Conservation (phyloP, 169 alveolate genomes). For the Eimeria necatrix region DNA sequence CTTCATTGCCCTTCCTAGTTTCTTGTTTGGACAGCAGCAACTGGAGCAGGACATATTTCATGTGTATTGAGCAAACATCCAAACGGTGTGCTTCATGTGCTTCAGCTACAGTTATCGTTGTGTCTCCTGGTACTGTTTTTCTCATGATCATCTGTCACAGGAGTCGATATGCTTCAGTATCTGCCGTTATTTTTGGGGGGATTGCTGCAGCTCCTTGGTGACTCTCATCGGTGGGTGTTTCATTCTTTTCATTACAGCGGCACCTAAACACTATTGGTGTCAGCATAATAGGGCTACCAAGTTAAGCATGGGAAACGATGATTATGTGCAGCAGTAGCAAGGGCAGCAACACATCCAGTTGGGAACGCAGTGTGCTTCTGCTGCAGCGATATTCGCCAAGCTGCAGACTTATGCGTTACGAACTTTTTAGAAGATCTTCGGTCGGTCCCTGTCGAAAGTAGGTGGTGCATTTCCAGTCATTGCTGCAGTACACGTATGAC, state of each 20-base stretch:
- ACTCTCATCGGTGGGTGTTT: slow-evolving; percentile 59
- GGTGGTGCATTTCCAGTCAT: slow-evolving; percentile 11
- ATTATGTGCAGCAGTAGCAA: background rate
- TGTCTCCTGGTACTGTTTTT: slow-evolving; percentile 13
- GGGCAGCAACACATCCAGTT: background rate
- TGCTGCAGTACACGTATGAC: slow-evolving; percentile 2
- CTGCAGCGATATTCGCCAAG: slow-evolving; percentile 82
- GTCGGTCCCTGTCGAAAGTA: slow-evolving; percentile 41
- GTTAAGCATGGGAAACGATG: background rate
- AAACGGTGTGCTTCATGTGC: no score
- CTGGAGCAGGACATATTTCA: background rate
- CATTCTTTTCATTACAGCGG: background rate
- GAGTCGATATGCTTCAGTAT: slow-evolving; percentile 74
- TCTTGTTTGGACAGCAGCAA: background rate
- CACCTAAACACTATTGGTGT: background rate
- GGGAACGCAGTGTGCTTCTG: background rate
- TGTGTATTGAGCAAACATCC: no score
- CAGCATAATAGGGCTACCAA: background rate
- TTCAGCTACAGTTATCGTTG: background rate
- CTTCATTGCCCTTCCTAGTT: background rate
- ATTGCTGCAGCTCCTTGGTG: slow-evolving; percentile 79
- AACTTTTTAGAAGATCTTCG: slow-evolving; percentile 72
- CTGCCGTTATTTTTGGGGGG: slow-evolving; percentile 81
- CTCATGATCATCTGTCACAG: slow-evolving; percentile 12
- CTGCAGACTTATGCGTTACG: slow-evolving; percentile 81